Conservation (phyloP, 768 basidiomycete species). For the Megacollybia marginata region DNA sequence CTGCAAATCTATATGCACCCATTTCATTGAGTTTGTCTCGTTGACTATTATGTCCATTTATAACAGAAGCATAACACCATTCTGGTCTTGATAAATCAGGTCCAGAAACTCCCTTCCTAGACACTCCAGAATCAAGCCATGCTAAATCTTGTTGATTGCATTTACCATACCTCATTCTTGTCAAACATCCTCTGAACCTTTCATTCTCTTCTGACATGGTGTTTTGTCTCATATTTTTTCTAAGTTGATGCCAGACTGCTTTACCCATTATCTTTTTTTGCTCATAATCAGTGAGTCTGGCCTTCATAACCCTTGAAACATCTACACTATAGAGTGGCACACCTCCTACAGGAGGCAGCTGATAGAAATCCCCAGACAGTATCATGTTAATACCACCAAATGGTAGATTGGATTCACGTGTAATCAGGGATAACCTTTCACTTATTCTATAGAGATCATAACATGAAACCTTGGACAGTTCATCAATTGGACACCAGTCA, state of each 20-base stretch:
- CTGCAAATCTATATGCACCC: too few relatives aligned
- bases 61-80: too few relatives aligned
- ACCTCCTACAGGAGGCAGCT: constrained; percentile 19
- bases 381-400: constrained; percentile 20
- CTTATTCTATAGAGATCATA: constrained; percentile 8
- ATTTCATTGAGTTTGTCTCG: too few relatives aligned
- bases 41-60: too few relatives aligned
- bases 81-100: too few relatives aligned
- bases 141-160: too few relatives aligned
- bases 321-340: constrained; percentile 13
- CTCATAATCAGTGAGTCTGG: constrained; percentile 5
- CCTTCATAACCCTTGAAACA: not conserved
- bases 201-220: too few relatives aligned
- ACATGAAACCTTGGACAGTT: constrained; percentile 21
- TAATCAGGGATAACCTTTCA: not conserved
- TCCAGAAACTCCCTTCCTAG: too few relatives aligned
- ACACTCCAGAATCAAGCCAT: too few relatives aligned
- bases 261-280: constrained; percentile 7
- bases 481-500: constrained; percentile 18
- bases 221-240: too few relatives aligned
- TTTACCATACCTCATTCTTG: too few relatives aligned
- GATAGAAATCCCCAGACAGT: constrained; percentile 24
- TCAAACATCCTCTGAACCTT: too few relatives aligned
- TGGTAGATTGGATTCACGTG: not conserved
- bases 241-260: constrained; percentile 13